Evolutionary conservation across 306 rosid species (phyloP).

Genomic region (Corylus avellana): DNA sequence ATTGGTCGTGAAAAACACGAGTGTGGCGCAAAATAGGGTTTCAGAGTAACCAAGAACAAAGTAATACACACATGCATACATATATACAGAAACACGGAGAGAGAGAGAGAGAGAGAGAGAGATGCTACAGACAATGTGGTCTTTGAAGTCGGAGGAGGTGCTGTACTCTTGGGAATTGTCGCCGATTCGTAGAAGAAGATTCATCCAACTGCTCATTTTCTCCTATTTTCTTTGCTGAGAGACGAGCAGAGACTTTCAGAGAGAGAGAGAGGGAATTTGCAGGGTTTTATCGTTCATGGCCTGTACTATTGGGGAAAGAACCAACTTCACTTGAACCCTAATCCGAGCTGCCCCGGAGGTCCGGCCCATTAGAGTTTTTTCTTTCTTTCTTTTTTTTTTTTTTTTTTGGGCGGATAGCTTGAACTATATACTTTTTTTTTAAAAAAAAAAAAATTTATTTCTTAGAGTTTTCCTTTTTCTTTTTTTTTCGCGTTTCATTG

Average conservation of each 20-base stretch:
- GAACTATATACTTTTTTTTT: too few species aligned
- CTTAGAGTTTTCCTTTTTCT: too few species aligned
- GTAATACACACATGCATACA: neutral
- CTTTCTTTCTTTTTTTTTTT: too few species aligned
- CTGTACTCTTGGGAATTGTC: constrained; percentile 85
- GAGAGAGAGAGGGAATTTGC: neutral
- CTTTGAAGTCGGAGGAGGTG: constrained; percentile 77
- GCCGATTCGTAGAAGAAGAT: constrained; percentile 88
- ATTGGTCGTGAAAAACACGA: neutral
- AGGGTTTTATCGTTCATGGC: neutral
- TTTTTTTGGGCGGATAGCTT: neutral
- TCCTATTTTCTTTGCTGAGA: neutral
- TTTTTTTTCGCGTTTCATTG: too few species aligned
- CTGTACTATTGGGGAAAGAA: neutral
- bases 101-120: neutral
- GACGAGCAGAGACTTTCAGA: neutral
- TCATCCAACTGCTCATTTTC: constrained; percentile 76
- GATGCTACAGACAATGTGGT: constrained; percentile 69
- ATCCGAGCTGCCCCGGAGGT: neutral
- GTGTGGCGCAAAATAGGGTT: neutral
- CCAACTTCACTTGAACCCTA: neutral
- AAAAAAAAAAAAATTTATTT: too few species aligned
- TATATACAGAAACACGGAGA: neutral
- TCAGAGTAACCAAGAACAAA: neutral
- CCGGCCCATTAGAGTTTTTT: neutral